These are phyloP conservation scores for Zelonia costaricensis DNA, from an alignment of 208 protist genomes.

Conservation along the genomic window DNA sequence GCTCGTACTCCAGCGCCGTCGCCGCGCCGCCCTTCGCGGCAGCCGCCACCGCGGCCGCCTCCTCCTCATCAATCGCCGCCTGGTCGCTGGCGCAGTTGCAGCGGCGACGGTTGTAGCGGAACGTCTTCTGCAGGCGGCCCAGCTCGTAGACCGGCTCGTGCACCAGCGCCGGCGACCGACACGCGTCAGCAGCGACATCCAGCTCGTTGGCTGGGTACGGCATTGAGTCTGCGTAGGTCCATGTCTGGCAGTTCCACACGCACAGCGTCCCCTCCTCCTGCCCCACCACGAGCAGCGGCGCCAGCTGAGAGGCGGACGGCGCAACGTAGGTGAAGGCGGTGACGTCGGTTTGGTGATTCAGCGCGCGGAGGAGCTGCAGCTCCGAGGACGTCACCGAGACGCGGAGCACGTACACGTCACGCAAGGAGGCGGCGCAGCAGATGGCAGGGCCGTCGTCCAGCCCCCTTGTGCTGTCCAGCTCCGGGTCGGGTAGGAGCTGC, in stretches of 20 bases:
- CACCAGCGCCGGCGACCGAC: background rate
- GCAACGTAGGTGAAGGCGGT: conserved; percentile 13
- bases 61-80: background rate
- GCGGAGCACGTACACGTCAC: conserved; percentile 26
- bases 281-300: conserved; percentile 34
- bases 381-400: conserved; percentile 12
- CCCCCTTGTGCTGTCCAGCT: no score
- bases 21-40: background rate
- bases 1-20: background rate
- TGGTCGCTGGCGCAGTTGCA: conserved; percentile 2
- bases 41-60: background rate
- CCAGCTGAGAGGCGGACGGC: conserved; percentile 13
- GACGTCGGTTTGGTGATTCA: conserved; percentile 22
- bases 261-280: conserved; percentile 49
- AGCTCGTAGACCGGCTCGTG: conserved; percentile 26
- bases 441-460: conserved; percentile 7
- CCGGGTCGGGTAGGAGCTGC: conserved; percentile 23
- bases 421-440: conserved; percentile 36
- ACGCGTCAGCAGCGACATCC: conserved; percentile 34
- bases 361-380: conserved; percentile 18
- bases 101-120: conserved; percentile 36
- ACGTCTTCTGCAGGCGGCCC: conserved; percentile 29
- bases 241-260: conserved; percentile 26
- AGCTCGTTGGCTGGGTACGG: conserved; percentile 35
- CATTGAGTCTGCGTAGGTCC: conserved; percentile 40